Base-by-base conservation (phyloP, 305 asterid genomes). In the Fraxinus platypoda region DNA sequence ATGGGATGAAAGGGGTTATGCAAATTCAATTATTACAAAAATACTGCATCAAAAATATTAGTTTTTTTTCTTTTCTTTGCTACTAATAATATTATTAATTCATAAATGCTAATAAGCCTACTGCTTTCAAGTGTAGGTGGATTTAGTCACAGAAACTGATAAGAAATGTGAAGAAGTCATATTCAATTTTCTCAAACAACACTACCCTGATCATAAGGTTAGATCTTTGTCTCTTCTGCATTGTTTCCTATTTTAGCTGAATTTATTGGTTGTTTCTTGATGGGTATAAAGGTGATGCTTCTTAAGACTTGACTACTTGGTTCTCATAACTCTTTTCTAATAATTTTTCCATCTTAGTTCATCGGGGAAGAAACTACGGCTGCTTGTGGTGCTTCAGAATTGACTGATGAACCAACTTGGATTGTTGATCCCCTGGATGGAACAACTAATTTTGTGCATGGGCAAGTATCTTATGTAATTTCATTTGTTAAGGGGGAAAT, bases 361-460 rank as follows among this genome's bases (percentile, higher is more conserved):
- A 96, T 96, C 72, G 98, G 98, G 66, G 98, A 96, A 90, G 99
- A 96, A 88, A 96, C 98, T 3, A 94, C 99, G 49, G 98, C 98
- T 89, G 95, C 98, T 77, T 83, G 28, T 87, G 98, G 99, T 59
- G 87, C 54, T 74, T 83, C 93, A 78, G 94, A 87, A 86, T 89
- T 96, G 90, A 94, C 98, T 11, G 94, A 93, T 78, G 97, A 92
- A 78, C 99, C 99, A 71, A 96, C 98, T 78, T 96, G 99, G 99
- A 90, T 96, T 81, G 98, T 96, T 85, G 99, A 96, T 89, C 99
- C 99, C 75, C 84, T 94, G 25, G 99, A 96, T 82, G 99, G 99
- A 87, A 96, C 99, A 5, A 96, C 98, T 82, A 96, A 96, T 76
- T 96, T 96, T 87, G 99, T 94, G 75, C 99, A 96, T 26, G 97